Evolutionary conservation across 495 filamentous ascomycete species (phyloP), one percentile per base, ranked within the genome.

Genomic region (Glutinoglossum americanum): DNA sequence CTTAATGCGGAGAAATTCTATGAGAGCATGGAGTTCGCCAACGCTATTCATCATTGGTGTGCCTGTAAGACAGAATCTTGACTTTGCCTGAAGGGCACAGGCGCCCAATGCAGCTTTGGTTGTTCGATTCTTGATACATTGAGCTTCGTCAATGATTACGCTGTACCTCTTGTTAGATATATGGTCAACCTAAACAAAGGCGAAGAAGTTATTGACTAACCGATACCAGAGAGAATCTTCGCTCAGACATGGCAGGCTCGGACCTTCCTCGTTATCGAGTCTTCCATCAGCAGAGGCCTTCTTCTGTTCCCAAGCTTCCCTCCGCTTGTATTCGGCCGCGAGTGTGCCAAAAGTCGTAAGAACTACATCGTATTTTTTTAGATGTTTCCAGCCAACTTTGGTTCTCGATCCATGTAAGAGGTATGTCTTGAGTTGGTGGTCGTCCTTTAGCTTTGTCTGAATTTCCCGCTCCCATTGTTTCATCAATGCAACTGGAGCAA

Each of bases 21-120:
- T 74, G 33, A 96, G 71, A 2, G 88, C 82, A 63, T 80, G 89
- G n/a, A 94, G 69, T 64, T 96, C 92, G 32, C 76, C 74, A 1
- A 90, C 79, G 15, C 74, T 80, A 63, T 98, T 97, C 82, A 92
- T 89, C 81, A 95, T 93, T 0, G 92, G 92, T 0, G 88, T 96
- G 7, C 92, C 92, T 11, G 85, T 93, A 68, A 98, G 80, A 64
- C 87, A 94, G 69, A 88, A 84, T 19, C 92, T 73, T 62, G 84
- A 80, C 30, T 70, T 76, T 17, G 85, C 70, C 51, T 78, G 68
- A 8, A 96, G 73, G 7, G 69, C 62, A 62, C 69, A 78, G 27
- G 77, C 80, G 7, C 78, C 90, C 55, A 72, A 70, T 0, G 84
- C 77, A 15, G 75, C 69, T 59, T 84, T 79, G 0, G 89, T 84